Evolutionary conservation across 805 yeast species (phyloP).

Genomic region (Ogataea polymorpha): DNA sequence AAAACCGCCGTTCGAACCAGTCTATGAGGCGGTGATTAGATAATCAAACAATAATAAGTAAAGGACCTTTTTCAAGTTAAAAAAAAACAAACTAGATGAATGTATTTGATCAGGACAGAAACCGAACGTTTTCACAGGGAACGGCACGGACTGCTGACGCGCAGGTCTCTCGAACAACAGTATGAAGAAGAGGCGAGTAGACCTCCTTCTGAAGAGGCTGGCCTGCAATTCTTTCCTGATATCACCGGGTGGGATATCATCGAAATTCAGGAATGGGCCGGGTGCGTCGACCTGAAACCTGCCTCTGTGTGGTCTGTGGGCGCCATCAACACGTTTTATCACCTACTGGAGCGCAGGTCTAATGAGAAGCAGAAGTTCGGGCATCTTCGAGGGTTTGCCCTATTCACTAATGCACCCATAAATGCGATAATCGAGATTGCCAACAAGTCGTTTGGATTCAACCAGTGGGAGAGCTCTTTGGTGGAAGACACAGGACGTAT

Average conservation of each 20-base stretch:
- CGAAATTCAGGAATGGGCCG: conserved; percentile 21
- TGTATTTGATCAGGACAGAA: conserved; percentile 9
- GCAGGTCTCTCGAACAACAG: conserved; percentile 9
- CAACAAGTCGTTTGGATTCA: conserved; percentile 48
- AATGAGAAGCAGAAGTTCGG: conserved; percentile 13
- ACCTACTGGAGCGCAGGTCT: conserved; percentile 13
- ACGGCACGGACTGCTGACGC: background rate
- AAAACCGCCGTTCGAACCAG: conserved; percentile 58
- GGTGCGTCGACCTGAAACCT: conserved; percentile 20
- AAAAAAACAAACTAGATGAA: background rate
- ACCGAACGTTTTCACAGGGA: conserved; percentile 1
- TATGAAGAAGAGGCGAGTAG: background rate
- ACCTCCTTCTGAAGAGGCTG: background rate
- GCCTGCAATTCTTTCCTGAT: conserved; percentile 19
- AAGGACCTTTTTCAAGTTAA: background rate
- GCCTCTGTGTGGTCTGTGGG: conserved; percentile 29
- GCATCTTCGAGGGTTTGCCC: conserved; percentile 5
- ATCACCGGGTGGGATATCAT: conserved; percentile 21
- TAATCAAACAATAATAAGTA: background rate
- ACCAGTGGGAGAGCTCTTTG: conserved; percentile 48
- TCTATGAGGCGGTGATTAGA: conserved; percentile 54
- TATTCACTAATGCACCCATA: conserved; percentile 21
- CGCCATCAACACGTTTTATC: conserved; percentile 18
- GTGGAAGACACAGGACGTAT: conserved; percentile 22
- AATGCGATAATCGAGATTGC: conserved; percentile 35